Conservation (phyloP, 2,329 filamentous ascomycete species). For the Coniochaeta sp. region DNA sequence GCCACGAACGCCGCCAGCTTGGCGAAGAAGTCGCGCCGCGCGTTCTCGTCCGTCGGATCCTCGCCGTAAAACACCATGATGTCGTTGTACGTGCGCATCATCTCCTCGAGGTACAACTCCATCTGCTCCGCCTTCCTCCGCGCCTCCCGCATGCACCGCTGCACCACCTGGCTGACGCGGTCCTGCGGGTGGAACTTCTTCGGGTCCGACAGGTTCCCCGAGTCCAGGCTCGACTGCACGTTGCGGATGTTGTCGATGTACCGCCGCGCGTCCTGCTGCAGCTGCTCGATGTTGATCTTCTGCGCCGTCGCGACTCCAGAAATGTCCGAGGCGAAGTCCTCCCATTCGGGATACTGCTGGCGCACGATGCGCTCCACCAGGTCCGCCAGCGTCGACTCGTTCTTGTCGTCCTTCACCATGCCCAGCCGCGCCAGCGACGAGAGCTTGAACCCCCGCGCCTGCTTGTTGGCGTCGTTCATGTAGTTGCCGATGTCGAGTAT, state of each 20-base stretch:
- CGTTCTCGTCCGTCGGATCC: slow-evolving; percentile 83
- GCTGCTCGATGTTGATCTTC: slow-evolving; percentile 91
- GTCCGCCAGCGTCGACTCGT: slow-evolving; percentile 92
- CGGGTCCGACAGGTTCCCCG: slow-evolving; percentile 88
- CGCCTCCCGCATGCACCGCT: slow-evolving; percentile 94
- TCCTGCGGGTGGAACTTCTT: slow-evolving; percentile 98
- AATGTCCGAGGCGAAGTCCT: slow-evolving; percentile 81
- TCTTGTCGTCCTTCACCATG: slow-evolving; percentile 99
- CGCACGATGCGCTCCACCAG: slow-evolving; percentile 94
- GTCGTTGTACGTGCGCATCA: slow-evolving; percentile 84
- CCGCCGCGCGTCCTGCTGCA: slow-evolving; percentile 77
- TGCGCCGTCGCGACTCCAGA: slow-evolving; percentile 67
- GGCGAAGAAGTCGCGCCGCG: slow-evolving; percentile 89
- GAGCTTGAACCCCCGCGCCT: slow-evolving; percentile 95
- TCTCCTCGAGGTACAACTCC: slow-evolving; percentile 87
- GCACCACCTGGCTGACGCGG: slow-evolving; percentile 83
- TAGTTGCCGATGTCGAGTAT: slow-evolving; percentile 99
- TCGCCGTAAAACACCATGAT: slow-evolving; percentile 97
- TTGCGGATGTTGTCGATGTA: slow-evolving; percentile 96
- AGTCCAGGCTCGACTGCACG: slow-evolving; percentile 84
- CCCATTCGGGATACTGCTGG: slow-evolving; percentile 94
- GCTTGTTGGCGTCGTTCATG: slow-evolving; percentile 99
- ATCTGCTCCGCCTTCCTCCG: slow-evolving; percentile 93
- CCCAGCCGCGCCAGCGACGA: slow-evolving; percentile 85
- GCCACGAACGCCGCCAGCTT: slow-evolving; percentile 85